Percentiles rank a stretch among this genome's conserved stretches.
Evolutionary conservation across 257 asterid species (phyloP).

Genomic region (Nicotiana benthamiana): DNA sequence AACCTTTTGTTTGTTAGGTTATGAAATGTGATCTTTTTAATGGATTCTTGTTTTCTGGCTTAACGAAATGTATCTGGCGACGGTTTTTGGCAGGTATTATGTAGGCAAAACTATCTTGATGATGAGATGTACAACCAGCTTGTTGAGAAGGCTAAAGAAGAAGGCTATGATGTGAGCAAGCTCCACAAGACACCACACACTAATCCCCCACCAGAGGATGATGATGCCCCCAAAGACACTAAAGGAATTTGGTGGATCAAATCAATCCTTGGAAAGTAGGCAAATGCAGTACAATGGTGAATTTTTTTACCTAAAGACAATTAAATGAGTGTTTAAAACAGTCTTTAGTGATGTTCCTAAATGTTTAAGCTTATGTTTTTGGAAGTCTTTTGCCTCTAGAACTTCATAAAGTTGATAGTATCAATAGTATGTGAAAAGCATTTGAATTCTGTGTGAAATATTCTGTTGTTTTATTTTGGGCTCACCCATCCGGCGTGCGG

Average conservation of each 20-base stretch:
- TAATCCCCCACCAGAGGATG: constrained; percentile 45
- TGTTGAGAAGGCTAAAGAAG: constrained; percentile 45
- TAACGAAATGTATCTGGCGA: neutral
- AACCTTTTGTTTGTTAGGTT: neutral
- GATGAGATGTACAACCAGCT: constrained; percentile 47
- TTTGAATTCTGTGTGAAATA: neutral
- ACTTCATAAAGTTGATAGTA: neutral
- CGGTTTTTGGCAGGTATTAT: constrained; percentile 39
- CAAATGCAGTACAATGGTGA: neutral
- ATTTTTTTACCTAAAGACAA: neutral
- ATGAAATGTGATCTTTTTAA: neutral
- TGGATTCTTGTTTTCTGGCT: neutral
- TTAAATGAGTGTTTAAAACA: neutral
- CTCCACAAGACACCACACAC: constrained; percentile 63
- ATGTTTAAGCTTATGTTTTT: neutral
- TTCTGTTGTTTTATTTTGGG: too few species aligned
- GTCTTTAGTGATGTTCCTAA: neutral
- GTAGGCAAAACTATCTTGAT: constrained; percentile 41
- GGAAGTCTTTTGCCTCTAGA: neutral
- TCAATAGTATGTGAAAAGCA: neutral
- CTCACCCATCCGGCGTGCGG: too few species aligned
- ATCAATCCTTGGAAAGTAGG: constrained; percentile 58
- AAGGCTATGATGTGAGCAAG: constrained; percentile 74
- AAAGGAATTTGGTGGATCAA: constrained; percentile 88
- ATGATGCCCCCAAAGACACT: constrained; percentile 32